phyloP scores from a whole-genome alignment of 805 yeast genomes.

The Sungouiella thailandica region DNA sequence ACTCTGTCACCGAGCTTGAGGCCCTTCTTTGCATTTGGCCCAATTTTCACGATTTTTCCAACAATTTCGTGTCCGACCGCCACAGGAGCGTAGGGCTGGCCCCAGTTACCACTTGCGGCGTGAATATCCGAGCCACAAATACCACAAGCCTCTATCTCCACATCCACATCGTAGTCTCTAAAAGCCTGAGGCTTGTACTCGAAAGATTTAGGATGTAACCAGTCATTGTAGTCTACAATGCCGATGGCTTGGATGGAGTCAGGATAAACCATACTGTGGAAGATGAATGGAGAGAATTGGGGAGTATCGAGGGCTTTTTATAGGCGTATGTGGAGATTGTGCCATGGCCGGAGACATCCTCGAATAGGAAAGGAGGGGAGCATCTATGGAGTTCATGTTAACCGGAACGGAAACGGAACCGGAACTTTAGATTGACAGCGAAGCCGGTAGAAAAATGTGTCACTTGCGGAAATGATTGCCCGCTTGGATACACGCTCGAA shows the following conservation, averaged over 20 bases:
- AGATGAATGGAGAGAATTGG: too few relatives aligned
- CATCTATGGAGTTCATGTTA: too few relatives aligned
- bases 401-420: too few relatives aligned
- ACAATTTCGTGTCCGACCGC: constrained; percentile 27
- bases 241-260: constrained; percentile 15
- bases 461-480: too few relatives aligned
- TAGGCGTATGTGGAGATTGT: too few relatives aligned
- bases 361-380: too few relatives aligned
- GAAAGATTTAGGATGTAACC: constrained; percentile 14
- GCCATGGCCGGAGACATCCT: too few relatives aligned
- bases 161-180: constrained; percentile 15
- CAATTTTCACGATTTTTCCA: constrained; percentile 14
- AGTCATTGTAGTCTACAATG: constrained; percentile 14
- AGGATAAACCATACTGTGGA: constrained; percentile 13
- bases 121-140: constrained; percentile 60
- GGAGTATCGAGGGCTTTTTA: too few relatives aligned
- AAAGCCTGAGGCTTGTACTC: constrained; percentile 14
- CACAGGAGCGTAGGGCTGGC: constrained; percentile 16
- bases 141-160: constrained; percentile 14
- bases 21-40: constrained; percentile 14
- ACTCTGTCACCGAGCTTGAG: constrained; percentile 68
- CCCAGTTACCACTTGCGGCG: constrained; percentile 50
- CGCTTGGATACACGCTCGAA: too few relatives aligned
- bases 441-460: too few relatives aligned
- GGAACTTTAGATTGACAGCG: too few relatives aligned